phyloP scores from a whole-genome alignment of 495 filamentous ascomycete genomes.

The Tuber umbilicatum region DNA sequence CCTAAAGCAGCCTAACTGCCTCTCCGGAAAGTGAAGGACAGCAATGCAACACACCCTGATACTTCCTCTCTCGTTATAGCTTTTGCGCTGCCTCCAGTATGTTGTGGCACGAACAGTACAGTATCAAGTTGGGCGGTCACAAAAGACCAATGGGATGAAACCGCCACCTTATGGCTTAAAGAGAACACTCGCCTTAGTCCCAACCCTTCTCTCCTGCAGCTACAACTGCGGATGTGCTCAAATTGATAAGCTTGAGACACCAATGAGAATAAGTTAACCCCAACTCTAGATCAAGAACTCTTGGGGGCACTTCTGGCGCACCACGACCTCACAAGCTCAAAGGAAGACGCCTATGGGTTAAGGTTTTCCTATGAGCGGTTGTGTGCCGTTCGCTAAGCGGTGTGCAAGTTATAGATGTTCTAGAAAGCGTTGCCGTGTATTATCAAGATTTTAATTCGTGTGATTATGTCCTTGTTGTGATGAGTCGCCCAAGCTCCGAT shows the following conservation, averaged over 20 bases:
- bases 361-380: constrained; percentile 4
- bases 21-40: background rate
- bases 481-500: background rate
- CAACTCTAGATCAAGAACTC: background rate
- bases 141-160: constrained; percentile 3
- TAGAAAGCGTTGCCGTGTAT: constrained; percentile 10
- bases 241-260: background rate
- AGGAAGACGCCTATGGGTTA: background rate
- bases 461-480: background rate
- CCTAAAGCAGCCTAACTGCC: background rate
- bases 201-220: background rate
- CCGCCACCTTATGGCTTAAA: background rate
- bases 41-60: background rate
- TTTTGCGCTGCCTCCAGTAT: background rate
- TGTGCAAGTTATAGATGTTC: constrained; percentile 14
- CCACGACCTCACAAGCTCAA: background rate
- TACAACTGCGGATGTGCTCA: background rate
- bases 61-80: background rate
- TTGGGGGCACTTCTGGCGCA: background rate
- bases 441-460: constrained; percentile 15
- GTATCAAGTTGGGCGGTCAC: constrained; percentile 2
- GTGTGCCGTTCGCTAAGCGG: constrained; percentile 17
- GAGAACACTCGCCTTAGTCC: background rate
- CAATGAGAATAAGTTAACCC: background rate
- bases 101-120: constrained; percentile 1